Percentiles rank a stretch among this genome's conserved stretches.
Evolutionary conservation across 192 early-diverging fungal genomes (phyloP).

Genomic region (Helicostylum pulchrum): DNA sequence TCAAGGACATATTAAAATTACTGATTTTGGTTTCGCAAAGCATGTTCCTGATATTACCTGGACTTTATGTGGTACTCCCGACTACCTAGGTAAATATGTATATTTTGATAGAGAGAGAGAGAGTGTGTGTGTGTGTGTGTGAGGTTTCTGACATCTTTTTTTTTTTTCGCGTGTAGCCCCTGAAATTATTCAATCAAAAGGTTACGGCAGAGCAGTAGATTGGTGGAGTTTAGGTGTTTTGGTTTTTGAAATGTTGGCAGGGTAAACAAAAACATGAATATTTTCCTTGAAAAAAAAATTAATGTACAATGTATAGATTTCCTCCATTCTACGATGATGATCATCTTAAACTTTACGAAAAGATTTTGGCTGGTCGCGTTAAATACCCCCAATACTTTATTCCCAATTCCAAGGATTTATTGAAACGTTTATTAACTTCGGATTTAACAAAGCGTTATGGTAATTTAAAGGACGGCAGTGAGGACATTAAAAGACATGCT

Average conservation of each 20-base stretch:
- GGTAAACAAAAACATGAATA: constrained; percentile 43
- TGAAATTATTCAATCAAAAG: constrained; percentile 90
- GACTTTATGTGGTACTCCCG: constrained; percentile 86
- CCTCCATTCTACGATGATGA: constrained; percentile 97
- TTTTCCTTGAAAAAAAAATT: neutral
- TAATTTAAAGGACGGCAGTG: constrained; percentile 68
- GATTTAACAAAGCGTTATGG: constrained; percentile 78
- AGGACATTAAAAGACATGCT: constrained; percentile 61
- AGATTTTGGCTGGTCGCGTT: constrained; percentile 78
- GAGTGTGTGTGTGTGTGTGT: too few species aligned
- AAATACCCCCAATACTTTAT: constrained; percentile 74
- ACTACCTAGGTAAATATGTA: constrained; percentile 48
- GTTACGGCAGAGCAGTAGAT: constrained; percentile 90
- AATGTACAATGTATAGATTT: constrained; percentile 30
- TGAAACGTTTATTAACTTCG: constrained; percentile 65
- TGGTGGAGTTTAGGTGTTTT: constrained; percentile 95
- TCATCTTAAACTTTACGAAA: constrained; percentile 90
- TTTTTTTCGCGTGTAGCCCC: constrained; percentile 44
- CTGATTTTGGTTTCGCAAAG: constrained; percentile 86
- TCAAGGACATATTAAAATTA: constrained; percentile 80
- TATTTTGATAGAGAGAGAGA: too few species aligned
- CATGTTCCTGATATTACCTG: constrained; percentile 79
- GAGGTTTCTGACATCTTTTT: neutral
- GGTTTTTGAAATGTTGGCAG: constrained; percentile 95
- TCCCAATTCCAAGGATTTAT: constrained; percentile 67